phyloP scores from a whole-genome alignment of 108 stramenopile genomes.

The Fistulifera pelliculosa region DNA sequence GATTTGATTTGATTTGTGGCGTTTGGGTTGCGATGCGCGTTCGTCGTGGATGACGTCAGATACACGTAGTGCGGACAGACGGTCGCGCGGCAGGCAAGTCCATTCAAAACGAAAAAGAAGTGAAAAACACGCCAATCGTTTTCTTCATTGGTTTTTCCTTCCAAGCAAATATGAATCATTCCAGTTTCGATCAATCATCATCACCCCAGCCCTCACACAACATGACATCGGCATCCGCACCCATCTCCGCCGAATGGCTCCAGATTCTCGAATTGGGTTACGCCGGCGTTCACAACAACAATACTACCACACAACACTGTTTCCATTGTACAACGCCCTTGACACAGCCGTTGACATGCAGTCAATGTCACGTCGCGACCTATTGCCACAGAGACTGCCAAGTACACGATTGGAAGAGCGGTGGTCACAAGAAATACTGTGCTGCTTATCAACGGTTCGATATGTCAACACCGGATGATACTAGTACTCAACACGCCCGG shows the following conservation, averaged over 20 bases:
- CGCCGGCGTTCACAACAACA: constrained; percentile 5
- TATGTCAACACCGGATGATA: constrained; percentile 29
- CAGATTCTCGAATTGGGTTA: constrained; percentile 66
- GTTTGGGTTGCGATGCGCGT: too few relatives aligned
- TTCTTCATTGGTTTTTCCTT: background rate
- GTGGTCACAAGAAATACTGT: constrained; percentile 67
- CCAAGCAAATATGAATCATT: too few relatives aligned
- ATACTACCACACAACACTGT: constrained; percentile 11
- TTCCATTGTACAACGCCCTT: constrained; percentile 41
- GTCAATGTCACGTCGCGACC: constrained; percentile 55
- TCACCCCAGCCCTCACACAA: too few relatives aligned
- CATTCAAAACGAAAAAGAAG: too few relatives aligned
- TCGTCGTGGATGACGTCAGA: too few relatives aligned
- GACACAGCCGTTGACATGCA: constrained; percentile 20
- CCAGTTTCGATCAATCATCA: too few relatives aligned
- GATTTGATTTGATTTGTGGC: too few relatives aligned
- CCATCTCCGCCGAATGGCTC: constrained; percentile 27
- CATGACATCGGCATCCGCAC: background rate
- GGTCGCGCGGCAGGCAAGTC: too few relatives aligned
- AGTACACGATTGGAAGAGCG: constrained; percentile 64
- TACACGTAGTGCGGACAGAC: too few relatives aligned
- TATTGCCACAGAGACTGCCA: constrained; percentile 76
- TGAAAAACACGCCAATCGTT: too few relatives aligned
- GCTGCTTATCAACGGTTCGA: constrained; percentile 53
- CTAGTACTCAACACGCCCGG: constrained; percentile 42